These are phyloP conservation scores for Fusarium chlamydosporum DNA, from an alignment of 2,329 filamentous ascomycete genomes.

Conservation along the genomic window DNA sequence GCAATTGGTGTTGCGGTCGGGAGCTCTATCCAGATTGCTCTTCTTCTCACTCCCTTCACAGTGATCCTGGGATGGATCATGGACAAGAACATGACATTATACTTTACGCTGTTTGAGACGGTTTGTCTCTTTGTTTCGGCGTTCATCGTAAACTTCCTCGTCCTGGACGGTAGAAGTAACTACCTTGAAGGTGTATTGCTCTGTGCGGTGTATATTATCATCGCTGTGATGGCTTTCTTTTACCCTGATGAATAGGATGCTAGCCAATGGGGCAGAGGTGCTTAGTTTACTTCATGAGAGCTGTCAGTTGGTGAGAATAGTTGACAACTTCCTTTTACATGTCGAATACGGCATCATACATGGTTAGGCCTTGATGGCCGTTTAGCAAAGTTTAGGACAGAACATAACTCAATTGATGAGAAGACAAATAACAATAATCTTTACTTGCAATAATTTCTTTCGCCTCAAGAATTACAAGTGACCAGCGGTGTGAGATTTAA, in stretches of 20 bases:
- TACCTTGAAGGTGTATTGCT: conserved; percentile 84
- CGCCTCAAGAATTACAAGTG: too few species aligned
- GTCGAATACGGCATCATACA: background rate
- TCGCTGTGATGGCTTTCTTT: conserved; percentile 75
- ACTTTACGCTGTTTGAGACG: conserved; percentile 91
- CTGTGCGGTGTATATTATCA: conserved; percentile 77
- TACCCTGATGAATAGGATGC: conserved; percentile 69
- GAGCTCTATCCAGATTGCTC: conserved; percentile 78
- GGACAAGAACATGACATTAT: conserved; percentile 78
- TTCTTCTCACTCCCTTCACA: conserved; percentile 78
- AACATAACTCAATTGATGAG: conserved; percentile 9
- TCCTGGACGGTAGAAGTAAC: conserved; percentile 87
- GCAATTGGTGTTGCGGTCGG: conserved; percentile 80
- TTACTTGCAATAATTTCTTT: too few species aligned
- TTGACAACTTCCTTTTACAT: background rate
- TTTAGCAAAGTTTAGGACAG: background rate
- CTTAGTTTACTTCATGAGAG: conserved; percentile 8
- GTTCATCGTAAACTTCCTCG: conserved; percentile 89
- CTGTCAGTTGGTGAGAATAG: conserved; percentile 23
- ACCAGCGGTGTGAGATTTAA: background rate
- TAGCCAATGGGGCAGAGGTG: conserved; percentile 56
- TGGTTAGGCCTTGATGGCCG: background rate
- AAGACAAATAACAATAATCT: background rate
- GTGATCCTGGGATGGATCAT: conserved; percentile 81
- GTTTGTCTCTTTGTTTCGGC: conserved; percentile 87